These are phyloP conservation scores for Clarireedia monteithiana DNA, from an alignment of 2,329 filamentous ascomycete species.

Conservation along the genomic window DNA sequence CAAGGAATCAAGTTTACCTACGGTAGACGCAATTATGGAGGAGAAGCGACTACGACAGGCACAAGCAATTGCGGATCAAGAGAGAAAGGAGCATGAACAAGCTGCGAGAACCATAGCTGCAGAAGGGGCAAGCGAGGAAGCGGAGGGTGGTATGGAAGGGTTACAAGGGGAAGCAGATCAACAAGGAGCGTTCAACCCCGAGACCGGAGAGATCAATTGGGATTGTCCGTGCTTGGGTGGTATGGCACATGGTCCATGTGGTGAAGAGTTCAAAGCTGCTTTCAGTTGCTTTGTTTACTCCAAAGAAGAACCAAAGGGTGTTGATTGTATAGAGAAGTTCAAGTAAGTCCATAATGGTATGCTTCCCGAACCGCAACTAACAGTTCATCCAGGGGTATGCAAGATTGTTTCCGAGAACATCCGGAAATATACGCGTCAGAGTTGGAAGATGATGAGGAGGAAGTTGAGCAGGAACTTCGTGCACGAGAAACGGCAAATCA, in stretches of 20 bases:
- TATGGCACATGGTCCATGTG: constrained; percentile 94
- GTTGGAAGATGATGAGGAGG: constrained; percentile 68
- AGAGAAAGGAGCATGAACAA: constrained; percentile 17
- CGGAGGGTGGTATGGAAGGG: constrained; percentile 37
- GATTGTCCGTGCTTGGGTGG: constrained; percentile 95
- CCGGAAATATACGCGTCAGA: constrained; percentile 91
- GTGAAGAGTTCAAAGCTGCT: constrained; percentile 87
- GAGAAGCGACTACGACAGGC: constrained; percentile 43
- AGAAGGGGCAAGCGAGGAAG: constrained; percentile 16
- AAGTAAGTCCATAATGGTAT: constrained; percentile 54
- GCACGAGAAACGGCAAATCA: constrained; percentile 18
- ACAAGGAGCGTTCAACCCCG: constrained; percentile 93
- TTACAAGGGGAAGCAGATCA: constrained; percentile 76
- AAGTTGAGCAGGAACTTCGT: constrained; percentile 31
- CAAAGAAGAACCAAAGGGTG: constrained; percentile 89
- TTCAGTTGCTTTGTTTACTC: constrained; percentile 99
- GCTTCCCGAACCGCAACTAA: constrained; percentile 14
- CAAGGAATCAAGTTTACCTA: constrained; percentile 48
- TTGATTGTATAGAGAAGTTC: constrained; percentile 97
- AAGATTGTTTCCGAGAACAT: constrained; percentile 89
- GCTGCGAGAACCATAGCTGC: constrained; percentile 15
- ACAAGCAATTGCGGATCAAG: constrained; percentile 20
- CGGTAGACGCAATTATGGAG: constrained; percentile 59
- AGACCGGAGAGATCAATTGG: constrained; percentile 99
- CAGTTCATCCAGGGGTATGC: constrained; percentile 66